Base-by-base conservation (phyloP, 106 monocot genomes). In the Triglochin maritima region DNA sequence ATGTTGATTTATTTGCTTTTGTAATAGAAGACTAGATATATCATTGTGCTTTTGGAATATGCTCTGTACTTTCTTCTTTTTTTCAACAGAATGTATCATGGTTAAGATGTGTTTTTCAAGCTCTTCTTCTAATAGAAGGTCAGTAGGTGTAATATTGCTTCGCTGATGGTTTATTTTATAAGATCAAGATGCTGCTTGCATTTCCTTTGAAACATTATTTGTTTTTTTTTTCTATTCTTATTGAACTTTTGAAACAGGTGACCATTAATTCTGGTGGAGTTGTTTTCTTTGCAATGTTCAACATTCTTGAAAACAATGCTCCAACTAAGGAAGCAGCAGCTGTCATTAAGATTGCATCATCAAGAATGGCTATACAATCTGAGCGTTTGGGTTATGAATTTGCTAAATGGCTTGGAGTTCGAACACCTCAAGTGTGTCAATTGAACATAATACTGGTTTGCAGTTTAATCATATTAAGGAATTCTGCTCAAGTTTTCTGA, bases 211-310 rank as follows among this genome's bases (percentile, higher is more conserved):
- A 29, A 29, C 29, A 29, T 29, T 29, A 29, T 29, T 29, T 29
- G 29, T 29, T 1, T 29, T 29, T 29, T 29, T 29, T 29, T 29
- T 13, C 45, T 13, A 17, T 2, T 62, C 44, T 46, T 7, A 14
- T 49, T 49, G 5, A 53, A 54, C 9, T 10, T 9, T 17, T 72
- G 17, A 45, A 78, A 4, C 69, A 87, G 95, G 78, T 98, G 48
- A 98, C 83, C 50, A 86, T 98, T 7, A 98, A 91, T 63, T 98
- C 96, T 68, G 96, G 96, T 1, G 96, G 96, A 56, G 91, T 98
- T 74, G 91, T 98, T 61, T 98, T 98, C 74, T 98, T 91, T 82
- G 88, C 91, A 44, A 71, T 91, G 15, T 98, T 98, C 46, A 75
- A 71, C 54, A 63, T 42, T 59, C 49, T 60, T 3, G 72, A 61